Evolutionary conservation across 1,284 basidiomycete genomes (phyloP).

Genomic region (Singerocomus rubriflavus): DNA sequence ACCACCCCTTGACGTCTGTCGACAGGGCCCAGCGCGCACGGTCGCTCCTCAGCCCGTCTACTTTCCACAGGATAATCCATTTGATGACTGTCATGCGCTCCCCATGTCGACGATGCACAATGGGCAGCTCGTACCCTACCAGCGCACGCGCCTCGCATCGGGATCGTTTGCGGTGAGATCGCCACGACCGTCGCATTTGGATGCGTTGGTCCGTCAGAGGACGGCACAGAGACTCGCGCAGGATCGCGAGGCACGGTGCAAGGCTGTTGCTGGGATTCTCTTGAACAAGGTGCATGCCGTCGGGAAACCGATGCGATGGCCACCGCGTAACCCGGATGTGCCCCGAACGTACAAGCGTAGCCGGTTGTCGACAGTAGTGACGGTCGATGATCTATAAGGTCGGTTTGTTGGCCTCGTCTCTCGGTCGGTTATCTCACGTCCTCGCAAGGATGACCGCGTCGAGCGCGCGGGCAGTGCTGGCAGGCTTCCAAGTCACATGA

Average conservation of each 20-base stretch:
- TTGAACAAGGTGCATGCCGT: conserved; percentile 46
- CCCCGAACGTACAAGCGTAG: conserved; percentile 44
- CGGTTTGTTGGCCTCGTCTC: not conserved
- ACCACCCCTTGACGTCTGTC: conserved; percentile 12
- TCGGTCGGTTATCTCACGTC: not conserved
- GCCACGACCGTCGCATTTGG: conserved; percentile 25
- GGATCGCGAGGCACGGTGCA: conserved; percentile 41
- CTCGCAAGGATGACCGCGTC: conserved; percentile 8
- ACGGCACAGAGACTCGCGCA: conserved; percentile 32
- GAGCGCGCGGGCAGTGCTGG: conserved; percentile 6
- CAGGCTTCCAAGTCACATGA: no score
- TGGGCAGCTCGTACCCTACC: conserved; percentile 15
- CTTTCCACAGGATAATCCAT: conserved; percentile 28
- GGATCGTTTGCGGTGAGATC: conserved; percentile 27
- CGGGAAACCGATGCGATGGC: conserved; percentile 42
- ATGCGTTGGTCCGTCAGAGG: conserved; percentile 30
- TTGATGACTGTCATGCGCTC: conserved; percentile 24
- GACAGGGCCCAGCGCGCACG: conserved; percentile 14
- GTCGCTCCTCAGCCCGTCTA: conserved; percentile 16
- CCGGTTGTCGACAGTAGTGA: conserved; percentile 39
- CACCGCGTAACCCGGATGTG: conserved; percentile 15
- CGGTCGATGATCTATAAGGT: conserved; percentile 29
- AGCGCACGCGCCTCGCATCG: conserved; percentile 31
- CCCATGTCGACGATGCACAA: conserved; percentile 5
- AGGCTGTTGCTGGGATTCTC: conserved; percentile 47